Base-by-base conservation (phyloP, 176 grass and related monocot genomes). In the Phragmites australis region DNA sequence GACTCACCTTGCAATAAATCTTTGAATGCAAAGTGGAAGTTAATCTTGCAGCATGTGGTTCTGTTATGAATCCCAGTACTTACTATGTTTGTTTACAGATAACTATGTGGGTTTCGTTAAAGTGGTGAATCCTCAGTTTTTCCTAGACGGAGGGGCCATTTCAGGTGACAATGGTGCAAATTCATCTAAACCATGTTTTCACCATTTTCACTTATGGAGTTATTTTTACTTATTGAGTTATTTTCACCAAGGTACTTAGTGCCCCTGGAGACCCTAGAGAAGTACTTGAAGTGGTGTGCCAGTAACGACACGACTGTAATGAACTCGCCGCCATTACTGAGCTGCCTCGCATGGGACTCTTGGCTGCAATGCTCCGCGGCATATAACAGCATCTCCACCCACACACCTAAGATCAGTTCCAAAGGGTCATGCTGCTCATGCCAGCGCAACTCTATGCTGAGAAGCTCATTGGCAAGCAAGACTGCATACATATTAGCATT, bases 301-400 rank as follows among this genome's bases (percentile, higher is more conserved):
- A 79, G n/a, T 25, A 79, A 41, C 2, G 62, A 79, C 48, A 78
- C 82, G 1, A 85, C 78, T 74, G 82, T 85, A 13, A 85, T 48
- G 62, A 85, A 68, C 34, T 85, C 82, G 1, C 82, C 67, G 1
- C 82, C 82, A 51, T 59, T 42, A 26, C 82, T 85, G 31, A 85
- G 82, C 82, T 78, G 74, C 74, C 74, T 85, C 11, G 65, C 82
- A 68, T 84, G 82, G 16, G 82, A 70, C 64, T 84, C 82, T 51
- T 56, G 65, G 51, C 82, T 84, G 82, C 82, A 84, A 48, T 84
- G 64, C 12, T 69, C 46, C 0, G 82, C 82, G 0, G 45, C 82
- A 11, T 84, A 85, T 17, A 45, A 39, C 3, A 58, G 8, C 82
- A 84, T 76, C 62, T 85, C 82, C 13, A 85, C 74, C 74, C 82